Base-by-base conservation (phyloP, 768 basidiomycete genomes). In the Pleurotus pulmonarius region DNA sequence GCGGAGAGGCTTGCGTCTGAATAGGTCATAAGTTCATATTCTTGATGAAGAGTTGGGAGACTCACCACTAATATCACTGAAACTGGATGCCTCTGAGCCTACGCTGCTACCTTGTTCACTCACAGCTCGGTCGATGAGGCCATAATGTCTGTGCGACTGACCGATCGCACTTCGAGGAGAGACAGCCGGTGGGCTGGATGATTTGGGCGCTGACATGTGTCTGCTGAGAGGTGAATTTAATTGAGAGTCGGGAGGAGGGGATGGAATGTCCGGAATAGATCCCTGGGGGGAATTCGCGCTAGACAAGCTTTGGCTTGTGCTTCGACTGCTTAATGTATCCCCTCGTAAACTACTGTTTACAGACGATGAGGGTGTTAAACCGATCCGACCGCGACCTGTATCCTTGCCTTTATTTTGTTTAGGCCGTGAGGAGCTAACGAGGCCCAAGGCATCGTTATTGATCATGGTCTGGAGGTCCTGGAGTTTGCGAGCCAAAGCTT, bases 1-100 rank as follows among this genome's bases (percentile, higher is more conserved):
- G 83, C 83, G 15, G 90, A 91, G 39, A 93, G 68, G 66, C 88
- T 90, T 9, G 83, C 80, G 61, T 90, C 88, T 89, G 60, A 0
- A 48, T 9, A 53, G 25, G 59, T 55, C 38, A 4, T 62, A 1
- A 56, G 29, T 25, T 15, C 20, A 20, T 46, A 12, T 15, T 51
- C 18, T 49, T n/a, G 2, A 41, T 25, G 11, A 20, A 4, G 20
- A 29, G 45, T 40, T 9, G 11, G 9, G 13, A 51, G 25, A 70
- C 82, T 64, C 63, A 91, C 92, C 91, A 63, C 92, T 94, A 44
- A 93, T 65, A 64, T 94, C 92, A 64, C 91, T 93, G 63, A 93
- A 92, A 67, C 92, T 82, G 5, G 90, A 92, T 0, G 90, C 82
- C 43, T 86, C 83, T 20, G 90, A 92, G 2, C 84, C 83, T 49